These are phyloP conservation scores for Globisporangium camurandrum DNA, from an alignment of 352 stramenopile genomes.

Conservation along the genomic window DNA sequence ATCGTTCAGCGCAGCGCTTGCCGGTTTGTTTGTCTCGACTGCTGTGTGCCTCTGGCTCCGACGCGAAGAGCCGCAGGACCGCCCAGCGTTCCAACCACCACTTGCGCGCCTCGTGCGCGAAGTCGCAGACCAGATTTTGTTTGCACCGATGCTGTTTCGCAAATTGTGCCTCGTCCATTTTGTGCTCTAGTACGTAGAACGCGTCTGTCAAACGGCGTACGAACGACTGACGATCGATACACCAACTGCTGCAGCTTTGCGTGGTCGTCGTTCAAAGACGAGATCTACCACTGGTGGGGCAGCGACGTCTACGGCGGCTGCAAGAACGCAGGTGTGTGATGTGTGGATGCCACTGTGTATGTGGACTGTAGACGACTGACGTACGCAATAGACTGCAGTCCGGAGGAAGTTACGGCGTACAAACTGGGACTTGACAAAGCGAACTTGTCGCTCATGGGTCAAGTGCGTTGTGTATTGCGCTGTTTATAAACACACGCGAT, in stretches of 20 bases:
- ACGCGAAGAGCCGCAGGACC: constrained; percentile 53
- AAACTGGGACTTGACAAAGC: constrained; percentile 47
- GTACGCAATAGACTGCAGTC: constrained; percentile 31
- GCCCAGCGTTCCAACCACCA: constrained; percentile 40
- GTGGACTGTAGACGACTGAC: background rate
- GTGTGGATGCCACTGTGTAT: background rate
- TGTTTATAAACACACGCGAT: too few relatives aligned
- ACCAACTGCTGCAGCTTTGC: constrained; percentile 57
- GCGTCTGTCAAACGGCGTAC: background rate
- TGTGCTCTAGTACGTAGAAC: constrained; percentile 39
- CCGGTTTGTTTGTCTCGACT: constrained; percentile 41
- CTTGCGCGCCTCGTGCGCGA: constrained; percentile 47
- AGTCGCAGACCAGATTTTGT: constrained; percentile 52
- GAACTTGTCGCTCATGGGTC: constrained; percentile 45
- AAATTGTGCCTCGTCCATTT: constrained; percentile 67
- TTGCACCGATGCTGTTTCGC: constrained; percentile 53
- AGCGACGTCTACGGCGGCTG: constrained; percentile 61
- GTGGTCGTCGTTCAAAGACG: constrained; percentile 66
- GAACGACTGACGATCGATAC: too few relatives aligned
- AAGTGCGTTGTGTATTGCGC: too few relatives aligned
- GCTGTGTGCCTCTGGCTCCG: constrained; percentile 45
- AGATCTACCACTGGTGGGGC: constrained; percentile 71
- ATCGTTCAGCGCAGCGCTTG: constrained; percentile 46
- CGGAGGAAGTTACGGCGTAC: constrained; percentile 27
- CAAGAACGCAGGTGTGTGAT: constrained; percentile 29